phyloP scores from a whole-genome alignment of 371 early-diverging fungal species.

The Mucor ambiguus region DNA sequence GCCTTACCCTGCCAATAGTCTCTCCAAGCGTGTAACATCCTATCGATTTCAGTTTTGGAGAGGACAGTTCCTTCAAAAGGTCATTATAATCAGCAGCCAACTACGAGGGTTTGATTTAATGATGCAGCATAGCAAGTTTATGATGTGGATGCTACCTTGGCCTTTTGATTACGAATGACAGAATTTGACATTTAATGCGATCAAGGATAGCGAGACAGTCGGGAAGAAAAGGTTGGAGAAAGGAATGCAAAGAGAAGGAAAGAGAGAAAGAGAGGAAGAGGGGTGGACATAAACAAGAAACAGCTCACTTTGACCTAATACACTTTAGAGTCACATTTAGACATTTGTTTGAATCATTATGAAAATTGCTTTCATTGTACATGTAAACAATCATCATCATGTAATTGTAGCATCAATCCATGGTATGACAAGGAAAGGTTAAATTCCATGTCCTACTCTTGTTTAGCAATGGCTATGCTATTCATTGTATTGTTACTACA shows the following conservation, averaged over 20 bases:
- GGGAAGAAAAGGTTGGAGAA: neutral
- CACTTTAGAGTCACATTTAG: neutral
- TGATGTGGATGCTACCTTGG: conserved; percentile 19
- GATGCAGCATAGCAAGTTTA: neutral
- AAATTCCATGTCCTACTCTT: neutral
- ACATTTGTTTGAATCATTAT: neutral
- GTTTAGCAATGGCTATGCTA: neutral
- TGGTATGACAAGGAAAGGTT: neutral
- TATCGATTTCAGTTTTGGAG: conserved; percentile 43
- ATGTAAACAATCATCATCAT: neutral
- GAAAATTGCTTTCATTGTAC: neutral
- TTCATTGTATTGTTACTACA: neutral
- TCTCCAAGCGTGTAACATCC: conserved; percentile 55
- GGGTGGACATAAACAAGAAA: conserved; percentile 6
- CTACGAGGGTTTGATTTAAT: conserved; percentile 20
- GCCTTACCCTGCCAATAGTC: conserved; percentile 40
- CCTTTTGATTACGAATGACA: conserved; percentile 26
- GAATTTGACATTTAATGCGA: conserved; percentile 12
- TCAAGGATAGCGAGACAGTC: neutral
- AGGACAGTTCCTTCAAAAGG: conserved; percentile 48
- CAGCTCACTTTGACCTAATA: neutral
- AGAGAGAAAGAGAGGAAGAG: neutral
- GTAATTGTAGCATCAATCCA: neutral
- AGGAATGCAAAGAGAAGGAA: neutral
- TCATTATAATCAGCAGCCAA: conserved; percentile 53